Evolutionary conservation across 129 eudicot genomes (phyloP), one percentile per base, ranked within the genome.

Genomic region (Ambrosia artemisiifolia): DNA sequence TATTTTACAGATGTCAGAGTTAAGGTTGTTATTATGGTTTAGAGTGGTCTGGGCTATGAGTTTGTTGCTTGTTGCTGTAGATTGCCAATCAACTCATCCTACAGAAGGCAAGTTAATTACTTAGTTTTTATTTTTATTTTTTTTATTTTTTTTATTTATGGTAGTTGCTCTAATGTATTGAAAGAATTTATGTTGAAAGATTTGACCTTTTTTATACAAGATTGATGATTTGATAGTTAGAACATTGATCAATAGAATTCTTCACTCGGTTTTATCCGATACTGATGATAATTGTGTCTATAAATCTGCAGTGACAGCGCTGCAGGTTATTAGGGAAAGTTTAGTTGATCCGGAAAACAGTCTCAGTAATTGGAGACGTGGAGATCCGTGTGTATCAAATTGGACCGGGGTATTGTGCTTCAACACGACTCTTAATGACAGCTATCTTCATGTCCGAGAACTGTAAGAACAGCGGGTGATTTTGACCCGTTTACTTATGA

Each of bases 371-470:
- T 92, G 98, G 98, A 56, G 42, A 3, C 81, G 59, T 16, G 95
- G 96, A 77, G 98, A 92, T 71, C 98, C 98, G 34, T 92, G 98
- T 59, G 76, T 66, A 36, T 81, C 98, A 6, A 92, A 92, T 59
- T 92, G 98, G 98, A 89, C 88, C 0, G 95, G 95, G 66, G 86
- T 89, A 62, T 66, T 86, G 61, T 92, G 98, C 82, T 81, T 82
- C 79, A 89, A 88, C 72, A 57, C 10, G 32, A 83, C 96, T 70
- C 56, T 63, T 62, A 34, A 77, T 1, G 98, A 92, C 83, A 75
- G 75, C 80, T 77, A 85, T 80, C 83, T 87, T 71, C 98, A 92
- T 78, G 89, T 92, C 50, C 69, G 75, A 59, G 95, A 92, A 82
- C 48, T 92, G 98, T 92, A 92, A 63, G 96, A 11, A 48, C 48